Evolutionary conservation across 257 asterid genomes (phyloP).

Genomic region (Anisodus acutangulus): DNA sequence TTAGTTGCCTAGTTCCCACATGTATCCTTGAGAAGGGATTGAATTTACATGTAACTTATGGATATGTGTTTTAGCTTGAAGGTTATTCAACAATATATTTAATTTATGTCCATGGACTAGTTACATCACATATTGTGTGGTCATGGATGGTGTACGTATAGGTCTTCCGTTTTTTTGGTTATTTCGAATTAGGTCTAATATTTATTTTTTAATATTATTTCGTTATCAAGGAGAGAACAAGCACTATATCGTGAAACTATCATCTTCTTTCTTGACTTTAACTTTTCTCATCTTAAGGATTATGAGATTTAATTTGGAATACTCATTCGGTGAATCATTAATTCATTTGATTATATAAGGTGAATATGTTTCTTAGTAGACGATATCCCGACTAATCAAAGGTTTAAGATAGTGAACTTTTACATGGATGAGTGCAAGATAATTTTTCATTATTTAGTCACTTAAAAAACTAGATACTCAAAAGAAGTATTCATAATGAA

Average conservation of each 20-base stretch:
- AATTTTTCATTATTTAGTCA: neutral
- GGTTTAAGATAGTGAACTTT: neutral
- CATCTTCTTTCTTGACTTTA: too few relatives aligned
- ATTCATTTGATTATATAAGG: neutral
- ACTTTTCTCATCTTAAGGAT: neutral
- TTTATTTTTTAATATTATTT: neutral
- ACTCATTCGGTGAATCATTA: neutral
- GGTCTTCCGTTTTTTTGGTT: neutral
- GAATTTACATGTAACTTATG: constrained; percentile 11
- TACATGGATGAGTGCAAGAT: neutral
- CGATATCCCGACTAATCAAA: neutral
- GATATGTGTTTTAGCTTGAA: neutral
- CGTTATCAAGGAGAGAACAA: neutral
- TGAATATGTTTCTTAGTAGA: neutral
- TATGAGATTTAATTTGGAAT: neutral
- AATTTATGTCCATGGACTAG: constrained; percentile 20
- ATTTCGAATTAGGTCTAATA: neutral
- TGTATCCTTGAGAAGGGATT: constrained; percentile 27
- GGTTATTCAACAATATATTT: neutral
- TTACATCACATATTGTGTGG: neutral
- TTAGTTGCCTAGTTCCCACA: constrained; percentile 30
- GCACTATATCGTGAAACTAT: neutral
- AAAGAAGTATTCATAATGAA: neutral
- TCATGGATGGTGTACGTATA: neutral
- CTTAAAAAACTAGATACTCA: neutral